Conservation (phyloP, 2,329 filamentous ascomycete genomes). For the Cercospora nicotianae region DNA sequence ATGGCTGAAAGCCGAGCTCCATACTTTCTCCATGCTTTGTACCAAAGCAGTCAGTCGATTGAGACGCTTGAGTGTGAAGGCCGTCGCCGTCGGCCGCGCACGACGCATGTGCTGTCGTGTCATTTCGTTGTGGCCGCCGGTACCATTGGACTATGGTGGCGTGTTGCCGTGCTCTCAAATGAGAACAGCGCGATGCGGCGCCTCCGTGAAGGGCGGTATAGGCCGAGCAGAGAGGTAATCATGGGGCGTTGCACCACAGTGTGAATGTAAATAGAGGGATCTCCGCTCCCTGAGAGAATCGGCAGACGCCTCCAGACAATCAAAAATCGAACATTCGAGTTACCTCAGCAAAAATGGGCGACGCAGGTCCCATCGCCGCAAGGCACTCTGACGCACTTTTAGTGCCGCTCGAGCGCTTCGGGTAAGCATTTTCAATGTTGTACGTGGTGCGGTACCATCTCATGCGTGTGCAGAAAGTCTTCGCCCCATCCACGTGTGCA, state of each 20-base stretch:
- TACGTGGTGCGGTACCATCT: not conserved
- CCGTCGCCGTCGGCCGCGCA: constrained; percentile 1
- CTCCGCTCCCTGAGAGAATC: not conserved
- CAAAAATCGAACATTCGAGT: not conserved
- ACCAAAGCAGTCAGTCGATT: not conserved
- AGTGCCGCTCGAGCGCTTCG: not conserved
- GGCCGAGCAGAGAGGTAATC: not conserved
- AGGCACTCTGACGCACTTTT: not conserved
- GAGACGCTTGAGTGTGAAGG: not conserved
- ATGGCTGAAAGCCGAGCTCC: not conserved
- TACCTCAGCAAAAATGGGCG: not conserved
- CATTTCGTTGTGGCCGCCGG: not conserved
- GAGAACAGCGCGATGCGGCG: not conserved
- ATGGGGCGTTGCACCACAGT: not conserved
- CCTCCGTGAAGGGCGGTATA: not conserved
- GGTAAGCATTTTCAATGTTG: not conserved
- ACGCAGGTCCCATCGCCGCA: not conserved
- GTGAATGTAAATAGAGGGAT: not conserved
- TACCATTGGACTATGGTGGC: not conserved
- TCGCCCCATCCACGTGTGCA: constrained; percentile 1
- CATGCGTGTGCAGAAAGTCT: not conserved
- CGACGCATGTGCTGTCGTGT: not conserved
- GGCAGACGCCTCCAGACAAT: not conserved
- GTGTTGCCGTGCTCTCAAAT: not conserved
- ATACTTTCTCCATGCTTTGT: not conserved